Evolutionary conservation across 805 yeast species (phyloP).

Genomic region (Candida insectalens): DNA sequence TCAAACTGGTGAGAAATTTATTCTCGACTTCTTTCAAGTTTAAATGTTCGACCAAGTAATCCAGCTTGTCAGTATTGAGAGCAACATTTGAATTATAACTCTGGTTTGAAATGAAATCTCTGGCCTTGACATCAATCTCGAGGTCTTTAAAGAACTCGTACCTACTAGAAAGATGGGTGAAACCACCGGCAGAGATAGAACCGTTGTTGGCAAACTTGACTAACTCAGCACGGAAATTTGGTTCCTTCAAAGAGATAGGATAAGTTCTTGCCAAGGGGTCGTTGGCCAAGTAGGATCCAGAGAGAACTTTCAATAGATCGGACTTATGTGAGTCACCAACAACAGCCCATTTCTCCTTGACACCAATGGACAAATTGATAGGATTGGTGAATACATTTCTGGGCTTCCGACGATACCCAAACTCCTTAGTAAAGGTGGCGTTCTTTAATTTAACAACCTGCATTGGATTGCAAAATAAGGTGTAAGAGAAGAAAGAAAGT

Average conservation of each 20-base stretch:
- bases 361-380: slow-evolving; percentile 27
- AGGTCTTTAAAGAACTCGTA: slow-evolving; percentile 77
- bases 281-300: slow-evolving; percentile 41
- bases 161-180: slow-evolving; percentile 77
- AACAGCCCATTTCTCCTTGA: slow-evolving; percentile 41
- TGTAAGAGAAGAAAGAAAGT: not conserved
- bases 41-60: slow-evolving; percentile 37
- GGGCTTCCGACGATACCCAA: slow-evolving; percentile 1
- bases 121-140: slow-evolving; percentile 66
- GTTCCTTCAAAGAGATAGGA: slow-evolving; percentile 41
- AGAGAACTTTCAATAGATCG: slow-evolving; percentile 42
- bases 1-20: slow-evolving; percentile 77
- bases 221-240: slow-evolving; percentile 29
- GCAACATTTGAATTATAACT: slow-evolving; percentile 34
- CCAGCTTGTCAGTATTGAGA: slow-evolving; percentile 28
- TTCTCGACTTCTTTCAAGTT: slow-evolving; percentile 46
- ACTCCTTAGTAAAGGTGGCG: slow-evolving; percentile 8
- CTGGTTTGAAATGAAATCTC: slow-evolving; percentile 47
- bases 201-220: slow-evolving; percentile 28
- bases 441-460: slow-evolving; percentile 7
- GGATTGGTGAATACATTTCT: slow-evolving; percentile 29
- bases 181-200: slow-evolving; percentile 31
- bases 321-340: slow-evolving; percentile 43
- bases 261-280: slow-evolving; percentile 47
- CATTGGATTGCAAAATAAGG: no score